Evolutionary conservation across 2,329 filamentous ascomycete genomes (phyloP).

Genomic region (Rhynchosporium agropyri): DNA sequence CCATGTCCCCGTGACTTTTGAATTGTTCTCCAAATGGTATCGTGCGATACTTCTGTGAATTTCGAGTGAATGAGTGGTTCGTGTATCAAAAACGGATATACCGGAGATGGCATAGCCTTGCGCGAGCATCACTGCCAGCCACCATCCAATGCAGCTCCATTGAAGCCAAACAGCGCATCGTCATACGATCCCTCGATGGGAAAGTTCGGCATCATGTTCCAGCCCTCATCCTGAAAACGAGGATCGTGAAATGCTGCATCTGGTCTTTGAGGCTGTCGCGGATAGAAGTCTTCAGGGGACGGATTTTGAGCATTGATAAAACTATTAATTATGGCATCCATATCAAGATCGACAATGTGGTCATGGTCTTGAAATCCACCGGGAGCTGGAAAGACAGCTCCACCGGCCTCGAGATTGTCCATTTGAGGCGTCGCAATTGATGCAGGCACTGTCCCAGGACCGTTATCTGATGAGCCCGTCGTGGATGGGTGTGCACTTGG

Average conservation of each 20-base stretch:
- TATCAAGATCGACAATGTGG: conserved; percentile 1
- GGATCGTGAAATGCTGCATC: too few species aligned
- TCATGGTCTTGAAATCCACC: background rate
- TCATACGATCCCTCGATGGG: conserved; percentile 1
- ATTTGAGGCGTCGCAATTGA: too few species aligned
- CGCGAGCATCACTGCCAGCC: background rate
- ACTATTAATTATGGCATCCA: conserved; percentile 1
- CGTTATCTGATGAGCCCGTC: background rate
- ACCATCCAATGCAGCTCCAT: conserved; percentile 22
- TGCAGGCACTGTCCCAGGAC: too few species aligned
- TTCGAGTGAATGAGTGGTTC: too few species aligned
- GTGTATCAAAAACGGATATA: too few species aligned
- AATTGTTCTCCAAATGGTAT: too few species aligned
- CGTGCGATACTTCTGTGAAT: too few species aligned
- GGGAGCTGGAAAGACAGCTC: background rate
- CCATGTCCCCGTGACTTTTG: too few species aligned
- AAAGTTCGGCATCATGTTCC: background rate
- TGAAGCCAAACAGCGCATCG: conserved; percentile 26
- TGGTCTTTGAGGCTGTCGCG: too few species aligned
- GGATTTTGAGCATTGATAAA: background rate
- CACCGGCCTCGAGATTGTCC: background rate
- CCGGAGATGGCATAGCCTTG: background rate
- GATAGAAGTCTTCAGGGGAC: background rate
- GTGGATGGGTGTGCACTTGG: background rate
- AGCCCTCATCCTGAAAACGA: background rate